Percentiles rank a stretch among this genome's conserved stretches.
Conservation (phyloP, 1,284 basidiomycete genomes). For the Polyporus tsugae region DNA sequence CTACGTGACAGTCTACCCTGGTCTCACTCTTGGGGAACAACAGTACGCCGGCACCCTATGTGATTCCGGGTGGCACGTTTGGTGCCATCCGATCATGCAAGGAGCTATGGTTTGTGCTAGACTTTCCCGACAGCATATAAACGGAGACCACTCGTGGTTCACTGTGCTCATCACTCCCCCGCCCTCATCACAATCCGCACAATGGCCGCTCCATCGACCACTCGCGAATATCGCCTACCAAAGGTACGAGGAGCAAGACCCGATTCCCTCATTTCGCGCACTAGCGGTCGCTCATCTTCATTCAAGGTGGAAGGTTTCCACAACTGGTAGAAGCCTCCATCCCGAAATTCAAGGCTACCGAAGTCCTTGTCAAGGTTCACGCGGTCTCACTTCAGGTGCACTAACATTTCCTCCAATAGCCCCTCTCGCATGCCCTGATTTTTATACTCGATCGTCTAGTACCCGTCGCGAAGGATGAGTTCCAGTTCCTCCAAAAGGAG, state of each 20-base stretch:
- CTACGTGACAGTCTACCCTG: too few species aligned
- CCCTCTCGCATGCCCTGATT: not conserved
- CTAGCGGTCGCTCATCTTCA: not conserved
- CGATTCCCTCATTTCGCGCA: not conserved
- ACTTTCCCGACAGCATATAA: too few species aligned
- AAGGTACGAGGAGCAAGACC: not conserved
- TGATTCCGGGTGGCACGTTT: too few species aligned
- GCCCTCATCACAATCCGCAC: not conserved
- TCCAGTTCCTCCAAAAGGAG: slow-evolving; percentile 40
- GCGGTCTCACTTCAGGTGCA: slow-evolving; percentile 54
- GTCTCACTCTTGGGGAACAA: too few species aligned
- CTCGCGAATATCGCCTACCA: not conserved
- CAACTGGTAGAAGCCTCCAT: not conserved
- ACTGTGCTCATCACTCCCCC: too few species aligned
- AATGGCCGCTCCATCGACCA: not conserved
- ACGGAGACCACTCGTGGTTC: too few species aligned
- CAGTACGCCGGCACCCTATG: too few species aligned
- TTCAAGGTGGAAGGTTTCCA: not conserved
- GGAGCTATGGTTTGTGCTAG: too few species aligned
- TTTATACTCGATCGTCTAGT: slow-evolving; percentile 39
- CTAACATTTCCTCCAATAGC: not conserved
- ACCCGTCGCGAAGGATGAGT: slow-evolving; percentile 46
- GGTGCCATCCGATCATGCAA: too few species aligned
- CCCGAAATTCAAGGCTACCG: slow-evolving; percentile 42
- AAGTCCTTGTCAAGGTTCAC: slow-evolving; percentile 59